Evolutionary conservation across 1,139 yeast species (phyloP).

Genomic region (Petasospora fabianii): DNA sequence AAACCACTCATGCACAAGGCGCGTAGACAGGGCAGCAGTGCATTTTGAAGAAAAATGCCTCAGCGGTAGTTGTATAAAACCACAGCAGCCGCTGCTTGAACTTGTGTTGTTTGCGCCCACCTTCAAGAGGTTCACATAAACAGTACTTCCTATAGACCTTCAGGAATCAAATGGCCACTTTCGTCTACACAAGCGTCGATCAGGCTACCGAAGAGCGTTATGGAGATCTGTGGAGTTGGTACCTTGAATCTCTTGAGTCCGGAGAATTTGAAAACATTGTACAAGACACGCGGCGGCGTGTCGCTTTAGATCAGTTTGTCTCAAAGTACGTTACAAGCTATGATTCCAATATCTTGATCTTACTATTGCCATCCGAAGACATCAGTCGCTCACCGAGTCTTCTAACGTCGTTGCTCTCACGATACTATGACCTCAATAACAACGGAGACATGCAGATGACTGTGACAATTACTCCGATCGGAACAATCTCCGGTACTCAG

Average conservation of each 20-base stretch:
- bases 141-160: no score
- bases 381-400: constrained; percentile 15
- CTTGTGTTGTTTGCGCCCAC: no score
- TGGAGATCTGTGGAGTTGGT: constrained; percentile 20
- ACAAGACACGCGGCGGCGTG: constrained; percentile 12
- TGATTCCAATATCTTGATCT: constrained; percentile 16
- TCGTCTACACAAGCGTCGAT: constrained; percentile 16
- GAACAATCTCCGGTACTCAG: constrained; percentile 11
- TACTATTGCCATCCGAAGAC: constrained; percentile 15
- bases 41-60: constrained; percentile 4
- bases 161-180: constrained; percentile 6
- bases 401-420: constrained; percentile 12
- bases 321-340: constrained; percentile 13
- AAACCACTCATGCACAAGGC: no score
- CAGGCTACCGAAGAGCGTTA: constrained; percentile 13
- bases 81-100: not conserved
- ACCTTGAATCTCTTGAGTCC: constrained; percentile 13
- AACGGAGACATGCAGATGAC: constrained; percentile 3
- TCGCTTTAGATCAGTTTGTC: constrained; percentile 17
- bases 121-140: no score
- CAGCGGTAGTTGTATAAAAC: constrained; percentile 1
- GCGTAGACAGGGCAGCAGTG: no score
- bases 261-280: constrained; percentile 18
- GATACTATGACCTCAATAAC: constrained; percentile 11
- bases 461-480: constrained; percentile 18